Evolutionary conservation across 164 flowering plant species (phyloP), one percentile per base, ranked within the genome.

Genomic region (Tinospora cordifolia): DNA sequence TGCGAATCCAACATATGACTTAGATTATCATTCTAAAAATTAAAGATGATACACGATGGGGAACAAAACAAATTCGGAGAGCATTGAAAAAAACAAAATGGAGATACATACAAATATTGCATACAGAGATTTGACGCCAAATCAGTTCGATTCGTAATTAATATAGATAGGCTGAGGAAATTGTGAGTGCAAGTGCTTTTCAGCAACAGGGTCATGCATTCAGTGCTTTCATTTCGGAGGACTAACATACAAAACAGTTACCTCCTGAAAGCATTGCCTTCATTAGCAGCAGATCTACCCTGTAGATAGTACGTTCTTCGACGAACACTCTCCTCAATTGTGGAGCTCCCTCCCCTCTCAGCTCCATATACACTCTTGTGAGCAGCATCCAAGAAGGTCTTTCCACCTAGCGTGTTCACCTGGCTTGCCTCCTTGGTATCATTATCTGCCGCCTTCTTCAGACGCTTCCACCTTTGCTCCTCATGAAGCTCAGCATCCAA

Each of bases 291-390:
- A 30, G 87, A 80, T 67, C 82, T 76, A 13, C 89, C 83, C 79
- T 91, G 98, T 26, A 59, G 75, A 76, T 85, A 93, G 81, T 87
- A 79, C 17, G 84, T 74, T 22, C 93, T 76, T 30, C 97, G 92
- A 14, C 98, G 88, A 21, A 94, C 97, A 75, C 97, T 92, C 79
- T 92, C 95, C 81, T 87, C 98, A 24, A 90, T 86, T 5, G 96
- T 88, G 34, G 90, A 76, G 81, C 97, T 84, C 66, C 98, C 97
- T n/a, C 97, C 99, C 47, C 83, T 85, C 66, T 85, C 98, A 69
- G 98, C 85, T 67, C 98, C 98, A 78, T 86, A 92, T 0, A 88
- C 83, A 67, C 88, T 88, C 78, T 74, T 88, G 0, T 85, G 86
- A 71, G 89, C 87, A 75, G 79, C 89, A 77, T 92, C 91, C 80